Evolutionary conservation across 495 filamentous ascomycete genomes (phyloP).

Genomic region (Talaromyces stipitatus): DNA sequence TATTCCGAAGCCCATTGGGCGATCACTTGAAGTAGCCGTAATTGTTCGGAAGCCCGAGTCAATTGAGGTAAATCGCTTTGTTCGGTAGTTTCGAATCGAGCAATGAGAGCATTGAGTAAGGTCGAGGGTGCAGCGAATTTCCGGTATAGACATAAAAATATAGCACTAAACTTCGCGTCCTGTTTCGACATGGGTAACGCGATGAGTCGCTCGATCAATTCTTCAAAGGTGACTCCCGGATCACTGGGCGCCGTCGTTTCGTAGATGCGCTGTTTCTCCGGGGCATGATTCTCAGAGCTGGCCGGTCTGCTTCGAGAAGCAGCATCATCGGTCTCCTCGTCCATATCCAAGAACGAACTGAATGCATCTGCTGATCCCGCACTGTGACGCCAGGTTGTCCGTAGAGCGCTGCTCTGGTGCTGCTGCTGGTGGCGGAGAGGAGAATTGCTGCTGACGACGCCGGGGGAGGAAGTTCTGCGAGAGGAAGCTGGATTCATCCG

Average conservation of each 20-base stretch:
- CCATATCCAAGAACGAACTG: conserved; percentile 39
- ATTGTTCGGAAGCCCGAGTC: conserved; percentile 66
- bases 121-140: conserved; percentile 80
- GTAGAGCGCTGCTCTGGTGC: conserved; percentile 21
- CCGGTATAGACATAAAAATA: conserved; percentile 91
- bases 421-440: conserved; percentile 19
- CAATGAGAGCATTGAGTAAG: conserved; percentile 65
- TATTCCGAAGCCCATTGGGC: conserved; percentile 86
- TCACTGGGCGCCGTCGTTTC: conserved; percentile 32
- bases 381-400: conserved; percentile 34
- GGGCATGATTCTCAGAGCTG: conserved; percentile 17
- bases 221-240: conserved; percentile 69
- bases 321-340: conserved; percentile 32
- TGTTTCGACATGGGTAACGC: conserved; percentile 73
- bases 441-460: conserved; percentile 6
- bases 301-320: conserved; percentile 20
- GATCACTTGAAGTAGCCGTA: conserved; percentile 74
- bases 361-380: conserved; percentile 32
- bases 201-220: conserved; percentile 80
- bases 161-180: conserved; percentile 75
- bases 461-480: conserved; percentile 23
- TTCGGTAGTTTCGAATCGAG: conserved; percentile 62
- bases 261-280: conserved; percentile 26
- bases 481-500: conserved; percentile 19
- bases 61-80: conserved; percentile 54